Percentiles rank a stretch among this genome's conserved stretches.
phyloP scores from a whole-genome alignment of 768 basidiomycete genomes.

The Pleurotus sapidus region DNA sequence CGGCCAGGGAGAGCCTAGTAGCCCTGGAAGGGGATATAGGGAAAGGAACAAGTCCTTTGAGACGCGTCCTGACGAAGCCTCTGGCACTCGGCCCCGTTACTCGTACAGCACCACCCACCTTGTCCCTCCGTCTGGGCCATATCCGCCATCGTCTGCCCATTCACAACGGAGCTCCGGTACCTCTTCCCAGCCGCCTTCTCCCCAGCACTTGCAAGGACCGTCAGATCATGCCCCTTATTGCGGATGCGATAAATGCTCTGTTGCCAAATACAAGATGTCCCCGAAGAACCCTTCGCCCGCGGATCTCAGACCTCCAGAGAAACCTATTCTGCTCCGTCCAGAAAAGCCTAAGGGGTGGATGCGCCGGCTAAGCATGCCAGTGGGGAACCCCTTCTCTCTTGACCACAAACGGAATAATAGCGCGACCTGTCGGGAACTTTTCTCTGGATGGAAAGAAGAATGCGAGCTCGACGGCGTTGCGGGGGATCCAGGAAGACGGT shows the following conservation, averaged over 20 bases:
- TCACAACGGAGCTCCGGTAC: constrained; percentile 22
- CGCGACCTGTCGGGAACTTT: constrained; percentile 23
- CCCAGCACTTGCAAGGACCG: constrained; percentile 17
- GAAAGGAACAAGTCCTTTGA: constrained; percentile 7
- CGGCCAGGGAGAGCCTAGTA: constrained; percentile 11
- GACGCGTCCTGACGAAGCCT: not conserved
- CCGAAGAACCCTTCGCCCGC: constrained; percentile 24
- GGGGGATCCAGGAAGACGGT: constrained; percentile 44
- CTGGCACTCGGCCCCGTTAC: constrained; percentile 20
- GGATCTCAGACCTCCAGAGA: constrained; percentile 38
- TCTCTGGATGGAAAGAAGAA: constrained; percentile 51
- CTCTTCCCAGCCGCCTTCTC: constrained; percentile 11
- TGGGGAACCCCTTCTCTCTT: constrained; percentile 52
- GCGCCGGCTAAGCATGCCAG: constrained; percentile 74
- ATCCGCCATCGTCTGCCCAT: constrained; percentile 18
- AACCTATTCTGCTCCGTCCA: constrained; percentile 40
- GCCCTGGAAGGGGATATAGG: not conserved
- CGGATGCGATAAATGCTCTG: constrained; percentile 64
- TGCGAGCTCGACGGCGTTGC: constrained; percentile 39
- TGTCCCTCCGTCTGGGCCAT: constrained; percentile 28
- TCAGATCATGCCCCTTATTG: constrained; percentile 59
- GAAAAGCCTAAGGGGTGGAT: constrained; percentile 75
- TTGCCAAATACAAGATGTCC: constrained; percentile 46
- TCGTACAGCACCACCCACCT: constrained; percentile 44
- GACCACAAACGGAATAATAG: constrained; percentile 24